Evolutionary conservation across 306 rosid species (phyloP).

Genomic region (Astragalus glycyphyllos): DNA sequence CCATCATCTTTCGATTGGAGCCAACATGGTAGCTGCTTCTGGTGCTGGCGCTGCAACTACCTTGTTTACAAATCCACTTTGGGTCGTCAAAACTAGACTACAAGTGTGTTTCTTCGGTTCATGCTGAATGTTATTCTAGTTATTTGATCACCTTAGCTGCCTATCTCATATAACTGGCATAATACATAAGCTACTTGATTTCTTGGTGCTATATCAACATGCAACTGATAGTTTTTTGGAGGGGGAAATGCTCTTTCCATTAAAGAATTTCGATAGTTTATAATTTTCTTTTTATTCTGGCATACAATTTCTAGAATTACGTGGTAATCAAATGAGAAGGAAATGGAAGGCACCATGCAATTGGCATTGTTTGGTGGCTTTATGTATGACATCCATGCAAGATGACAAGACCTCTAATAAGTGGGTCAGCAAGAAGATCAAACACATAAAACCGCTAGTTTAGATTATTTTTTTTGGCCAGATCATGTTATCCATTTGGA

Average conservation of each 20-base stretch:
- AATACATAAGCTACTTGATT: slow-evolving; percentile 15
- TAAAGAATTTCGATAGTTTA: not conserved
- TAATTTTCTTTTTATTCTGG: slow-evolving; percentile 12
- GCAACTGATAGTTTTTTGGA: not conserved
- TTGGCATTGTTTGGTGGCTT: slow-evolving; percentile 37
- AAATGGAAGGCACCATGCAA: not conserved
- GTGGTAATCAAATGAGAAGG: slow-evolving; percentile 1
- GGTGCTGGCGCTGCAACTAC: slow-evolving; percentile 94
- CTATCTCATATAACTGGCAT: slow-evolving; percentile 19
- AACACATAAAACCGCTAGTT: not conserved
- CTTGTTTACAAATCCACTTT: slow-evolving; percentile 82
- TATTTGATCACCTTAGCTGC: slow-evolving; percentile 21
- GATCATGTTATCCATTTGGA: slow-evolving; percentile 15
- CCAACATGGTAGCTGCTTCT: slow-evolving; percentile 84
- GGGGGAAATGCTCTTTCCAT: slow-evolving; percentile 1
- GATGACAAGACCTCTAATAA: slow-evolving; percentile 1
- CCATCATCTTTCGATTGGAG: slow-evolving; percentile 79
- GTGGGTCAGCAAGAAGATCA: slow-evolving; percentile 2
- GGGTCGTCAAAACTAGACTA: slow-evolving; percentile 96
- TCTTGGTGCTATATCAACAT: not conserved
- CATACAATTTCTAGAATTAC: slow-evolving; percentile 47
- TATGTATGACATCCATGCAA: slow-evolving; percentile 27
- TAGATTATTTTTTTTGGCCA: slow-evolving; percentile 11
- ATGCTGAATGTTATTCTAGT: slow-evolving; percentile 5
- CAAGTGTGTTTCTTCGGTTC: slow-evolving; percentile 63